These are phyloP conservation scores for Exophiala bonariae DNA, from an alignment of 2,329 filamentous ascomycete species.

Conservation along the genomic window DNA sequence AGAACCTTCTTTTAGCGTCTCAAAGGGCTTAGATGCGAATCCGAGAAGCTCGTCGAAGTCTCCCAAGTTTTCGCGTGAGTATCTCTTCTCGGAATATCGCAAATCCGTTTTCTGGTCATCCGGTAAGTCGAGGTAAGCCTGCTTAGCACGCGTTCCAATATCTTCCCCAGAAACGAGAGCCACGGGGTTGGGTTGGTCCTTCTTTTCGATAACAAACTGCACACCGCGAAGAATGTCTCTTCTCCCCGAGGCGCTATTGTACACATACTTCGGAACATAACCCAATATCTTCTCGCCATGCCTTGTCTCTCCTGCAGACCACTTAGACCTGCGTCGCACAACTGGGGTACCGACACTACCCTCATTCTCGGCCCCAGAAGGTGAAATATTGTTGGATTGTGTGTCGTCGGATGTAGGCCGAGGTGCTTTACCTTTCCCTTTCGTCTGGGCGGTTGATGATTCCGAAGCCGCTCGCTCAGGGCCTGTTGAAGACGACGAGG, in stretches of 20 bases:
- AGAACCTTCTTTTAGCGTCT: background rate
- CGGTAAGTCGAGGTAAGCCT: constrained; percentile 1
- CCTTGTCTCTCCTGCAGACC: too few species aligned
- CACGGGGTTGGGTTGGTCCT: background rate
- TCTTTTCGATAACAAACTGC: constrained; percentile 3
- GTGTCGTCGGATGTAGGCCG: too few species aligned
- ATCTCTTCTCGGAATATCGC: constrained; percentile 1
- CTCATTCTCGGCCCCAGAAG: too few species aligned
- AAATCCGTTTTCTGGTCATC: background rate
- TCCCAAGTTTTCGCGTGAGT: background rate
- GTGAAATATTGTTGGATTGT: too few species aligned
- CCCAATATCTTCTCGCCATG: constrained; percentile 3
- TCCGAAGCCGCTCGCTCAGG: too few species aligned
- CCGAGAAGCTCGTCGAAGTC: constrained; percentile 4
- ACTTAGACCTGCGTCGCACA: too few species aligned
- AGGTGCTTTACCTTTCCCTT: too few species aligned
- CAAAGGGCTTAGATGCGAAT: too few species aligned
- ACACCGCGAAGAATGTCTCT: constrained; percentile 2
- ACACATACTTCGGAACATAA: background rate
- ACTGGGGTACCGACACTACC: too few species aligned
- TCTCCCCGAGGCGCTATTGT: constrained; percentile 1
- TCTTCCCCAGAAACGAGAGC: constrained; percentile 1
- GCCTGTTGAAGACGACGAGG: too few species aligned
- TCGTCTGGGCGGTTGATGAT: too few species aligned
- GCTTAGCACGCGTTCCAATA: background rate